A percentile compares a stretch with the other conserved stretches of the same genome.
Conservation (phyloP, 202 grass and related monocot species). For the Sporobolus alterniflorus region DNA sequence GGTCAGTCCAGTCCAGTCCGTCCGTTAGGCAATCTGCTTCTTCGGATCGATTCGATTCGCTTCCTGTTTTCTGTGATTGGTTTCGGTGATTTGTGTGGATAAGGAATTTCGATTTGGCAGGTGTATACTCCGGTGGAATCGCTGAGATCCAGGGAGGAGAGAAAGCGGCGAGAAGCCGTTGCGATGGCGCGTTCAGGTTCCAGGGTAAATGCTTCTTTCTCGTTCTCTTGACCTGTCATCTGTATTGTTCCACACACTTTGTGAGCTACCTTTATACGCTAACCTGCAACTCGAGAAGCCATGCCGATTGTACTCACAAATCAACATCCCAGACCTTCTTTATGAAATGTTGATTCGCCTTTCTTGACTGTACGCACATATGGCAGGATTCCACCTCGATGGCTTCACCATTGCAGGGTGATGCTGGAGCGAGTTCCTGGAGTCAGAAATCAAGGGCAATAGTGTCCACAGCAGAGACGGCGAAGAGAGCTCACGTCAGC, state of each 20-base stretch:
- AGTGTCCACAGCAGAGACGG: not conserved
- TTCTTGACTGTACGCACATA: not conserved
- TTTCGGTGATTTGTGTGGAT: not conserved
- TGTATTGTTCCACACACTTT: not conserved
- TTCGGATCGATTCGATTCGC: not conserved
- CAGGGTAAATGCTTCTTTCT: conserved; percentile 14
- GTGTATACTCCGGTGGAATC: conserved; percentile 57
- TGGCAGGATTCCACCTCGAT: conserved; percentile 4
- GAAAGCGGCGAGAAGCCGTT: conserved; percentile 31
- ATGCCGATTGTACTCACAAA: not conserved
- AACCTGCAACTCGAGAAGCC: not conserved
- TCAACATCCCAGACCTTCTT: not conserved
- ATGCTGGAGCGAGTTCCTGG: not conserved
- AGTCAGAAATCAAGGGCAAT: not conserved
- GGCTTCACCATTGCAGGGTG: not conserved
- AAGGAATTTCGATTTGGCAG: conserved; percentile 9
- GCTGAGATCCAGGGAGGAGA: conserved; percentile 57
- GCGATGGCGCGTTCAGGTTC: not conserved
- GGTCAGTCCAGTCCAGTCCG: conserved; percentile 24
- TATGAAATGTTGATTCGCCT: not conserved
- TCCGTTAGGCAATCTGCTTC: conserved; percentile 15
- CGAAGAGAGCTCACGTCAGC: not conserved
- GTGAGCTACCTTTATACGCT: not conserved
- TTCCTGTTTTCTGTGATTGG: not conserved
- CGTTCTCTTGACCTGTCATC: not conserved